phyloP scores from a whole-genome alignment of 2,329 filamentous ascomycete species.

The Penicillium sp. region DNA sequence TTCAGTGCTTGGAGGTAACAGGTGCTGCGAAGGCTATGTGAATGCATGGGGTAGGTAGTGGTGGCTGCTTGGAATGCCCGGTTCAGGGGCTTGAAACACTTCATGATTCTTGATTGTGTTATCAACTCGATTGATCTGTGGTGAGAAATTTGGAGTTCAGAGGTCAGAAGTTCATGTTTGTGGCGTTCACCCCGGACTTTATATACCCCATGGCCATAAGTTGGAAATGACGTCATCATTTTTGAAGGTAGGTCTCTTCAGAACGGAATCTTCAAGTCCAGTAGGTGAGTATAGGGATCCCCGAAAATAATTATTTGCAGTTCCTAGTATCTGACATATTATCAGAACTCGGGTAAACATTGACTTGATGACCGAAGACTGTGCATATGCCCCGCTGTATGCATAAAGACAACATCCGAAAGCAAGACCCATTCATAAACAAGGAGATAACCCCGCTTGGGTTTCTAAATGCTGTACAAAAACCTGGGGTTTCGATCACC shows the following conservation, averaged over 20 bases:
- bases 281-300: background rate
- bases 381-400: background rate
- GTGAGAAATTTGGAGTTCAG: background rate
- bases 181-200: background rate
- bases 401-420: background rate
- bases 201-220: background rate
- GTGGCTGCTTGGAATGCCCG: background rate
- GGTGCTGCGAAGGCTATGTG: background rate
- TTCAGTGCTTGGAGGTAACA: constrained; percentile 1
- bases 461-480: constrained; percentile 36
- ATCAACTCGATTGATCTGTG: background rate
- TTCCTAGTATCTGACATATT: background rate
- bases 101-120: background rate
- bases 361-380: background rate
- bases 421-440: background rate
- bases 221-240: constrained; percentile 4
- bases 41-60: background rate
- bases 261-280: background rate
- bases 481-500: constrained; percentile 45
- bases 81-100: background rate
- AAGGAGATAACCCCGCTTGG: background rate
- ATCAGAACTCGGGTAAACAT: background rate
- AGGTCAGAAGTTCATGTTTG: background rate
- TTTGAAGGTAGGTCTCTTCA: background rate
- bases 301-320: background rate